These are phyloP conservation scores for Saccharomycopsis javanensis DNA, from an alignment of 805 yeast genomes.

Conservation along the genomic window DNA sequence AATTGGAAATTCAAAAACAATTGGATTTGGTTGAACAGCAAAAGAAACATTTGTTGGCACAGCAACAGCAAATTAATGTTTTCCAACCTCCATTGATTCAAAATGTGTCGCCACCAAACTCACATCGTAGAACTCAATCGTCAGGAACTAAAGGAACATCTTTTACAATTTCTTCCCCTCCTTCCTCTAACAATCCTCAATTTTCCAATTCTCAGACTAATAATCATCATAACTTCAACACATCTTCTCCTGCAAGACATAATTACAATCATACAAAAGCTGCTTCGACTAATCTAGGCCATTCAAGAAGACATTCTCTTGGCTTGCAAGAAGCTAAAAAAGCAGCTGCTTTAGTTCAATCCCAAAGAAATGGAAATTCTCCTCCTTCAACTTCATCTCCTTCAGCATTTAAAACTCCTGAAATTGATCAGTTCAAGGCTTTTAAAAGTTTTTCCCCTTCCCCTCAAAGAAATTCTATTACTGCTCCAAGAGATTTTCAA, in stretches of 20 bases:
- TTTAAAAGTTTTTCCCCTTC: constrained; percentile 21
- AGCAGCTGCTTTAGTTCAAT: constrained; percentile 90
- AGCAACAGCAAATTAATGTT: constrained; percentile 32
- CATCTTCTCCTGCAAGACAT: constrained; percentile 20
- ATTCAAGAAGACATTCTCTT: constrained; percentile 81
- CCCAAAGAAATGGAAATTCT: constrained; percentile 39
- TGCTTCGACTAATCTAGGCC: constrained; percentile 44
- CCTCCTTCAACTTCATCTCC: constrained; percentile 16
- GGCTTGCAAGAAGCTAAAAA: constrained; percentile 88
- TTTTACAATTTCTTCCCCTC: constrained; percentile 24
- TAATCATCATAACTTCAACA: not conserved
- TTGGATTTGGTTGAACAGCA: constrained; percentile 86
- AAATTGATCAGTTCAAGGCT: constrained; percentile 49
- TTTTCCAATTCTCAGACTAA: not conserved
- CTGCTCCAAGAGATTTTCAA: constrained; percentile 46
- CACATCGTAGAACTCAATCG: constrained; percentile 43
- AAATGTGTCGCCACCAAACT: constrained; percentile 27
- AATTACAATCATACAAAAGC: not conserved
- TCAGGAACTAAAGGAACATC: constrained; percentile 28
- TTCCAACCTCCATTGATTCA: constrained; percentile 23
- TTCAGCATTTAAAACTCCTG: constrained; percentile 21
- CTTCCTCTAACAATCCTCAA: constrained; percentile 5
- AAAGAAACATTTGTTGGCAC: constrained; percentile 74
- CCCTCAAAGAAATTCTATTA: constrained; percentile 16
- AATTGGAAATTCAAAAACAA: constrained; percentile 71